phyloP scores from a whole-genome alignment of 2,329 filamentous ascomycete species.

The Pyricularia grisea region DNA sequence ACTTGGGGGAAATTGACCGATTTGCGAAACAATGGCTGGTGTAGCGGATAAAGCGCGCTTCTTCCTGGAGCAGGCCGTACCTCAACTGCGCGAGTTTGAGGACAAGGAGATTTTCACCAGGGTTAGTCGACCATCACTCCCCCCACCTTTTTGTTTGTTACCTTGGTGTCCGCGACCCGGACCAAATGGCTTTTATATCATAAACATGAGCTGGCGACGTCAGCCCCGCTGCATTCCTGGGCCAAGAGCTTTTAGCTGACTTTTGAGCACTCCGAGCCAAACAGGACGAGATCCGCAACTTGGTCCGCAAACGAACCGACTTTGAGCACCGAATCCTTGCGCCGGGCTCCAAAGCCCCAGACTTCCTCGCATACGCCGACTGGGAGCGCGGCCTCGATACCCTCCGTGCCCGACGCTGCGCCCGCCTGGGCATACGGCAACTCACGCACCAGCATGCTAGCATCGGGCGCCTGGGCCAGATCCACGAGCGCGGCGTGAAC shows the following conservation, averaged over 20 bases:
- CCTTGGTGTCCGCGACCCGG: conserved; percentile 4
- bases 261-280: neutral
- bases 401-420: conserved; percentile 73
- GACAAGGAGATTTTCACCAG: conserved; percentile 83
- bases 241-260: neutral
- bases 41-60: conserved; percentile 92
- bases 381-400: conserved; percentile 64
- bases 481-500: conserved; percentile 77
- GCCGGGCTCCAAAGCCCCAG: conserved; percentile 63
- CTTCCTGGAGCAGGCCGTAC: conserved; percentile 85
- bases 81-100: conserved; percentile 86
- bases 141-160: conserved; percentile 7
- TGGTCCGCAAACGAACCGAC: conserved; percentile 83
- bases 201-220: neutral
- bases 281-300: conserved; percentile 80
- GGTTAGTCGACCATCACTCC: conserved; percentile 30
- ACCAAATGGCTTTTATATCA: neutral
- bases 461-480: conserved; percentile 76
- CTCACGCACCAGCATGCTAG: conserved; percentile 58
- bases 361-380: conserved; percentile 76
- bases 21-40: conserved; percentile 52
- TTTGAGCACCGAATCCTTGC: conserved; percentile 88
- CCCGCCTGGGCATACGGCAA: conserved; percentile 66
- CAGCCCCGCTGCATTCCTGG: neutral
- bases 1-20: neutral